These are phyloP conservation scores for Tetrapisispora nanseiensis DNA, from an alignment of 805 yeast species.

Conservation along the genomic window DNA sequence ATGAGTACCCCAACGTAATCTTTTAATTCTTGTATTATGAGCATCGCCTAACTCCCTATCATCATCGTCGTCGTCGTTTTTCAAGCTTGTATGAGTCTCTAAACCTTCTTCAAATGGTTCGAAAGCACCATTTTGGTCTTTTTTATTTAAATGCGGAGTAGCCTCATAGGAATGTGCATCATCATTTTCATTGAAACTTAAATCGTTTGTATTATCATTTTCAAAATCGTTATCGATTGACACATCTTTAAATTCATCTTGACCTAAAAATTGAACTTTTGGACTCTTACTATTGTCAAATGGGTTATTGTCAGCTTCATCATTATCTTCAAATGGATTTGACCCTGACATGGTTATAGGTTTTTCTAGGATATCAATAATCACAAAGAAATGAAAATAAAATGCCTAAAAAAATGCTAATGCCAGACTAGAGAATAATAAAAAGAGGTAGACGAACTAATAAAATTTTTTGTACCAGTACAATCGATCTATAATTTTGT, in stretches of 20 bases:
- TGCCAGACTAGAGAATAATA: too few species aligned
- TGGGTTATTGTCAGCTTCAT: slow-evolving; percentile 2
- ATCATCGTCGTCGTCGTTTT: slow-evolving; percentile 8
- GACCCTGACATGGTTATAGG: slow-evolving; percentile 7
- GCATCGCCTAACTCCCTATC: background rate
- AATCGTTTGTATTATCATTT: slow-evolving; percentile 4
- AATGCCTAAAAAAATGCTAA: too few species aligned
- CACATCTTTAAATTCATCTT: slow-evolving; percentile 13
- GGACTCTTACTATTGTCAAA: slow-evolving; percentile 8
- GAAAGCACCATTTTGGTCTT: slow-evolving; percentile 12
- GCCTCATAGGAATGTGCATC: slow-evolving; percentile 19
- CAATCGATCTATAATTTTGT: too few species aligned
- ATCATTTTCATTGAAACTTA: background rate
- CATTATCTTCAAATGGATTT: slow-evolving; percentile 5
- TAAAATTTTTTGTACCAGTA: too few species aligned
- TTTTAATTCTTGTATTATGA: slow-evolving; percentile 37
- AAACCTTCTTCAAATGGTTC: slow-evolving; percentile 17
- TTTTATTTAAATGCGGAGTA: slow-evolving; percentile 17
- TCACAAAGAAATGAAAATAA: too few species aligned
- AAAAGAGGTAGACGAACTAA: too few species aligned
- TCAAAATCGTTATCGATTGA: slow-evolving; percentile 2
- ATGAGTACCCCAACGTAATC: slow-evolving; percentile 87
- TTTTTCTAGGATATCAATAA: slow-evolving; percentile 15
- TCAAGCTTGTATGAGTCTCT: slow-evolving; percentile 8
- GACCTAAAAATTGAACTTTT: background rate